Evolutionary conservation across 768 basidiomycete species (phyloP), one percentile per base, ranked within the genome.

Genomic region (Heimioporus sp.): DNA sequence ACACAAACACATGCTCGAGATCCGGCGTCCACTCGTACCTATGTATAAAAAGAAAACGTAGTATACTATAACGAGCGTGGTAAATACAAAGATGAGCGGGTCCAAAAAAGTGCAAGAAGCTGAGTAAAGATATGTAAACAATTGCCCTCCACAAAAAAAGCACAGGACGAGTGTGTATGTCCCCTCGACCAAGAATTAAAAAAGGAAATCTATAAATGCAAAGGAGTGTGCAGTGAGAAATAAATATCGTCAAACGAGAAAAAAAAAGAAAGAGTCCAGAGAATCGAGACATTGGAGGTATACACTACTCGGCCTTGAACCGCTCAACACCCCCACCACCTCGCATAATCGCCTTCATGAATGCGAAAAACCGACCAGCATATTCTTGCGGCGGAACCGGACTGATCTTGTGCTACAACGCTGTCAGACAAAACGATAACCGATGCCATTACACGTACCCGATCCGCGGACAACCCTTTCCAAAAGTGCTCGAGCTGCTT

Each of bases 401-500:
- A 47, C 92, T 95, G 60, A 98, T 98, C 66, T 90, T 95, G 64
- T 94, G 92, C 93, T 97, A 60, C 20, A 46, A 19, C 0, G 19
- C 10, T 43, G 43, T 54, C 17, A 21, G 30, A 30, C 42, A 46
- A 35, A n/a, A 21, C 4, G 16, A 24, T 17, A 31, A 10, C 34
- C 13, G 28, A 13, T 21, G n/a, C 1, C 5, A 0, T 9, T 4
- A 9, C 11, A 83, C 92, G 67, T 61, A 97, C 95, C 60, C 88
- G 73, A 75, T 97, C 94, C 32, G 88, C 87, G 11, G 78, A 79
- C 60, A 97, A 68, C 24, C 93, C 91, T 73, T 97, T 96, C 91
- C 92, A 98, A 51, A 92, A 75, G 68, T 91, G 87, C 70, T 99
- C 97, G 17, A 86, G 49, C 66, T 82, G 83, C 78, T 99, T 99